A percentile compares a stretch with the other conserved stretches of the same genome.
These are phyloP conservation scores for Alopecurus myosuroides DNA, from an alignment of 176 grass and related monocot species.

Conservation along the genomic window DNA sequence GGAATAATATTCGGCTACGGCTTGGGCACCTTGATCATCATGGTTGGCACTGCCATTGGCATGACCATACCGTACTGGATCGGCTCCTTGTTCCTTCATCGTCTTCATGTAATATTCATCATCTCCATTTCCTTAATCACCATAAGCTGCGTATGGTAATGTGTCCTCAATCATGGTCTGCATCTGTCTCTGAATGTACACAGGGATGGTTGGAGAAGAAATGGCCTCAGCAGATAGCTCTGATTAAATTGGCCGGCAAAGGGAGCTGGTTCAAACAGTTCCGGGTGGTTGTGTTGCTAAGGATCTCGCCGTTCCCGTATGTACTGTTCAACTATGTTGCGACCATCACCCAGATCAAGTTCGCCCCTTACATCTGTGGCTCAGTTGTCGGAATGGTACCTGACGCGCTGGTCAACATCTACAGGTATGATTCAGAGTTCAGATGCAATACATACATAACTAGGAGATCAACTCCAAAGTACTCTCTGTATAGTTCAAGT, in stretches of 20 bases:
- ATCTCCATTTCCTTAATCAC: neutral
- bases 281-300: conserved; percentile 52
- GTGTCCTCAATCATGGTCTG: neutral
- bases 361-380: conserved; percentile 72
- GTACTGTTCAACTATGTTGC: conserved; percentile 74
- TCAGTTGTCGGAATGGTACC: conserved; percentile 90
- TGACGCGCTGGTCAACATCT: conserved; percentile 84
- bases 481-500: neutral
- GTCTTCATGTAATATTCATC: conserved; percentile 53
- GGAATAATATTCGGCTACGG: conserved; percentile 96
- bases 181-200: conserved; percentile 13
- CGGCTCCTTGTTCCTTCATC: conserved; percentile 62
- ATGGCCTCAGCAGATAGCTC: conserved; percentile 74
- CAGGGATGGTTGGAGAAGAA: conserved; percentile 76
- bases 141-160: neutral
- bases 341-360: conserved; percentile 58
- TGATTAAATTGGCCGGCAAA: conserved; percentile 65
- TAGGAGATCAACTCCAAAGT: neutral
- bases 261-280: conserved; percentile 88
- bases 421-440: conserved; percentile 52
- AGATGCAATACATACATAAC: neutral
- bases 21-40: conserved; percentile 80
- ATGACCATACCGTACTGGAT: conserved; percentile 88
- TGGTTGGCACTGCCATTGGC: conserved; percentile 71
- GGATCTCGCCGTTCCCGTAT: conserved; percentile 92